Evolutionary conservation across 495 filamentous ascomycete species (phyloP).

Genomic region (Aspergillus wentii): DNA sequence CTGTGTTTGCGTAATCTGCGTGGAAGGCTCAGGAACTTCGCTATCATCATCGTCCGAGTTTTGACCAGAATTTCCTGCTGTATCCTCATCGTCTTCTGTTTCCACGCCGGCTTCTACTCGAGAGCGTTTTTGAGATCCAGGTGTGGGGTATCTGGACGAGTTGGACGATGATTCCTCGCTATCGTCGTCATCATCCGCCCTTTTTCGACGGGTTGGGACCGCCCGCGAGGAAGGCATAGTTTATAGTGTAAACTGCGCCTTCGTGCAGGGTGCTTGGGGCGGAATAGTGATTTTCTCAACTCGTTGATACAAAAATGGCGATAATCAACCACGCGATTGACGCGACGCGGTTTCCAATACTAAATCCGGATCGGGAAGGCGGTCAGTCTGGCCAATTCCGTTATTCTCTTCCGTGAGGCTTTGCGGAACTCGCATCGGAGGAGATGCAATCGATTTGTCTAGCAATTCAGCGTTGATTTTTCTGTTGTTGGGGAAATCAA

Average conservation of each 20-base stretch:
- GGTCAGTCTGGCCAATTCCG: conserved; percentile 12
- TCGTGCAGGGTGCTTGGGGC: conserved; percentile 5
- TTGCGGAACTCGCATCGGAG: too few relatives aligned
- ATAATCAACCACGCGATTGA: conserved; percentile 12
- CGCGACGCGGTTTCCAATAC: conserved; percentile 20
- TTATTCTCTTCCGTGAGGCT: too few relatives aligned
- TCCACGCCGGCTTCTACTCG: conserved; percentile 18
- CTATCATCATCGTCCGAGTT: conserved; percentile 7
- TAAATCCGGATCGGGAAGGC: conserved; percentile 16
- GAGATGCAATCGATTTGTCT: too few relatives aligned
- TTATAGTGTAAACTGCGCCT: conserved; percentile 3
- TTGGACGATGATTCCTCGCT: conserved; percentile 17
- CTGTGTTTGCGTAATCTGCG: conserved; percentile 1
- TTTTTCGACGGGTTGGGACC: conserved; percentile 27
- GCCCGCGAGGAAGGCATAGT: conserved; percentile 25
- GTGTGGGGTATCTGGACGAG: conserved; percentile 12
- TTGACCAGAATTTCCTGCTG: conserved; percentile 4
- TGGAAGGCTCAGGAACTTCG: not conserved
- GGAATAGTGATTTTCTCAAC: conserved; percentile 1
- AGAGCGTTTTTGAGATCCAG: conserved; percentile 27
- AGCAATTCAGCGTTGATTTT: too few relatives aligned
- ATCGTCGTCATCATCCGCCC: conserved; percentile 20
- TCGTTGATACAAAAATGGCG: not conserved
- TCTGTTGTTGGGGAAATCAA: too few relatives aligned
- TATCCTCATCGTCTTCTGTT: conserved; percentile 7